Percentiles rank a stretch among this genome's conserved stretches.
These are phyloP conservation scores for Hypoxylon trugodes DNA, from an alignment of 495 filamentous ascomycete species.

Conservation along the genomic window DNA sequence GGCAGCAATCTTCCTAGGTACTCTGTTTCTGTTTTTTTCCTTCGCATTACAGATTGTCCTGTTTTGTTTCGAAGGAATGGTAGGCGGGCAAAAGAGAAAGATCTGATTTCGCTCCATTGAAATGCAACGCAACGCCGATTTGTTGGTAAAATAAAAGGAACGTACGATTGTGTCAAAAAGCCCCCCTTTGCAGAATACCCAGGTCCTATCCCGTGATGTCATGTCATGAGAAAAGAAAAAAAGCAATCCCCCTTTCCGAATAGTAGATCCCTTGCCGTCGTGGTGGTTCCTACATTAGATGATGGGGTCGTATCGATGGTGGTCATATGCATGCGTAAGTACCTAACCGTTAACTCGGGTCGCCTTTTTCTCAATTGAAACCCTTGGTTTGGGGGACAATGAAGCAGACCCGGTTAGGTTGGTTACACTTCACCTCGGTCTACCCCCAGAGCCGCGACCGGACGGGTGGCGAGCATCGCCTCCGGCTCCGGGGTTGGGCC, in stretches of 20 bases:
- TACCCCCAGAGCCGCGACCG: constrained; percentile 1
- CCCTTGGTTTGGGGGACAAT: no score
- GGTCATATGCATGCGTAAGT: background rate
- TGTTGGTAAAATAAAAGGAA: no score
- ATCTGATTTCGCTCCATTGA: background rate
- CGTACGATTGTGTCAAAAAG: no score
- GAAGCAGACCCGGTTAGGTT: background rate
- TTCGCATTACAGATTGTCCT: background rate
- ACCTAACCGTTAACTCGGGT: no score
- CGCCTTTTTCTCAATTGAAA: background rate
- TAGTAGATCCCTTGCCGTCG: background rate
- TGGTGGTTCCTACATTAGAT: no score
- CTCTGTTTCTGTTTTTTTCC: background rate
- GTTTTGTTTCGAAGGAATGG: background rate
- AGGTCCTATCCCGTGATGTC: no score
- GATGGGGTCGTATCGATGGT: no score
- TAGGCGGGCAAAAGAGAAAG: background rate
- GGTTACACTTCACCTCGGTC: background rate
- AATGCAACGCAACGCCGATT: background rate
- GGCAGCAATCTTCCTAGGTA: no score
- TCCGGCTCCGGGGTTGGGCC: constrained; percentile 23
- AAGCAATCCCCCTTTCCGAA: no score
- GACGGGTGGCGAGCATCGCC: constrained; percentile 8
- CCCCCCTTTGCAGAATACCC: no score
- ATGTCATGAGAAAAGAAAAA: no score